These are phyloP conservation scores for Euphorbia corollata DNA, from an alignment of 441 rosid species.

Conservation along the genomic window DNA sequence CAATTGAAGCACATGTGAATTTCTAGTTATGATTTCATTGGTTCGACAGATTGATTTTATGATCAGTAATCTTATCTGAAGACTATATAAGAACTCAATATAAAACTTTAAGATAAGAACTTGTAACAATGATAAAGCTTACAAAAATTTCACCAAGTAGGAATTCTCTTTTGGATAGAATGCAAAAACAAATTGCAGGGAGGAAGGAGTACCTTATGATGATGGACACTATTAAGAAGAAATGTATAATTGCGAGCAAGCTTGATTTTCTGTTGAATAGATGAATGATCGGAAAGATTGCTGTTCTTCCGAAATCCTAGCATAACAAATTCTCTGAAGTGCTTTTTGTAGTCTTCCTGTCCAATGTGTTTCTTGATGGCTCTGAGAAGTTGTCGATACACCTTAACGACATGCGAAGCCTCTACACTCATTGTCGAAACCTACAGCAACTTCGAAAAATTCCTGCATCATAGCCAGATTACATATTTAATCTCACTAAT, in stretches of 20 bases:
- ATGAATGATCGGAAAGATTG: slow-evolving; percentile 28
- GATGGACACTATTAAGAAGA: slow-evolving; percentile 68
- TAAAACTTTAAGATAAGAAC: no score
- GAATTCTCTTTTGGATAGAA: no score
- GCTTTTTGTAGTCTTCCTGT: slow-evolving; percentile 58
- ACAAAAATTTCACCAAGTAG: no score
- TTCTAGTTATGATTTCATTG: no score
- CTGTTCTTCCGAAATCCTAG: slow-evolving; percentile 49
- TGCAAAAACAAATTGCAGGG: neutral
- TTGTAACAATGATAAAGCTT: no score
- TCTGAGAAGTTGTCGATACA: slow-evolving; percentile 61
- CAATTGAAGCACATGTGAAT: no score
- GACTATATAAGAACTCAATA: no score
- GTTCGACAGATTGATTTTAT: no score
- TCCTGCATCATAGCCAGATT: slow-evolving; percentile 6
- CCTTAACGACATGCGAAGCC: slow-evolving; percentile 41
- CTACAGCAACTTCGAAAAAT: neutral
- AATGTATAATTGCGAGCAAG: slow-evolving; percentile 55
- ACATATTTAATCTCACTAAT: neutral
- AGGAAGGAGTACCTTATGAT: slow-evolving; percentile 53
- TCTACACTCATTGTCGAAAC: slow-evolving; percentile 37
- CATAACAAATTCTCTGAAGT: slow-evolving; percentile 51
- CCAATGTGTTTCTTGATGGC: slow-evolving; percentile 67
- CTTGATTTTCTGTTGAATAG: slow-evolving; percentile 44
- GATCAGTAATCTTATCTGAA: no score